These are phyloP conservation scores for Colletotrichum euphorbiae DNA, from an alignment of 2,329 filamentous ascomycete genomes.

Conservation along the genomic window DNA sequence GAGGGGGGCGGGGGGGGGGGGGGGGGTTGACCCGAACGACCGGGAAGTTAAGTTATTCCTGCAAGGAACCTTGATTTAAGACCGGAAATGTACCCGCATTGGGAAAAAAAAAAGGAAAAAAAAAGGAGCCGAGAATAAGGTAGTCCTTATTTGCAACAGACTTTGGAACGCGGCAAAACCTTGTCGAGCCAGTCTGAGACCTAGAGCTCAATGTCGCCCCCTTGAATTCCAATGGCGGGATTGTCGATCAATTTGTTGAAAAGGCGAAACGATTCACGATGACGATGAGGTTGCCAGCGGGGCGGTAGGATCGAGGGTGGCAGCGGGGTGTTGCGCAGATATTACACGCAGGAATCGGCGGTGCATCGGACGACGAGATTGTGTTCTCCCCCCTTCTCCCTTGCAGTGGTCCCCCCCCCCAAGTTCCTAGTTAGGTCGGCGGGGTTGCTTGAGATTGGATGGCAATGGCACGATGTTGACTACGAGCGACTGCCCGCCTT, in stretches of 20 bases:
- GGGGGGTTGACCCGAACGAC: background rate
- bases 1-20: background rate
- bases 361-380: conserved; percentile 14
- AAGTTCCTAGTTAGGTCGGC: conserved; percentile 23
- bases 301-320: background rate
- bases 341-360: background rate
- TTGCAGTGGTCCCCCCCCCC: background rate
- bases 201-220: background rate
- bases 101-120: too few species aligned
- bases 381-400: background rate
- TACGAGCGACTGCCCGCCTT: background rate
- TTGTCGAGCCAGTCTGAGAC: too few species aligned
- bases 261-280: background rate
- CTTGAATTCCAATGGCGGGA: background rate
- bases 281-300: background rate
- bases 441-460: conserved; percentile 1
- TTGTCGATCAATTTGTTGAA: background rate
- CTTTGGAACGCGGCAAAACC: too few species aligned
- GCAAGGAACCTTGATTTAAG: background rate
- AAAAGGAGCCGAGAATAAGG: too few species aligned
- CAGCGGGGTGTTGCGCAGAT: conserved; percentile 17
- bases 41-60: too few species aligned
- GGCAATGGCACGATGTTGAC: conserved; percentile 28
- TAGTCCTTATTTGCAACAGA: too few species aligned
- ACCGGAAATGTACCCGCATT: background rate